Conservation (phyloP, 2,329 filamentous ascomycete genomes). For the Colletotrichum limetticola region DNA sequence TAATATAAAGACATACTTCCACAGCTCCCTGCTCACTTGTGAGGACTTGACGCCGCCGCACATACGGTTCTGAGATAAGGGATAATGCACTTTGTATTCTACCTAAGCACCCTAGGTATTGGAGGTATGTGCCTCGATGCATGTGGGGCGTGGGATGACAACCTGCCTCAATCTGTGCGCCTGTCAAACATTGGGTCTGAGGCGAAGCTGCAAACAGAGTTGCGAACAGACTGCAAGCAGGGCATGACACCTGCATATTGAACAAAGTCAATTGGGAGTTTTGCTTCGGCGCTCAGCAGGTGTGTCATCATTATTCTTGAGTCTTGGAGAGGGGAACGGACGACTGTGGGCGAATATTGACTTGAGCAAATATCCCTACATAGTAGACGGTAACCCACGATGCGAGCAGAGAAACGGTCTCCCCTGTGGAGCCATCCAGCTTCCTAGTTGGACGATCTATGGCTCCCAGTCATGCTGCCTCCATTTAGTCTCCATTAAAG, state of each 20-base stretch:
- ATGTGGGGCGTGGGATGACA: neutral
- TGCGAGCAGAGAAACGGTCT: neutral
- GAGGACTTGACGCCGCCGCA: conserved; percentile 19
- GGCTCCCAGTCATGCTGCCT: neutral
- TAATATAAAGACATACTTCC: too few relatives aligned
- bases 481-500: conserved; percentile 3
- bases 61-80: neutral
- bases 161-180: neutral
- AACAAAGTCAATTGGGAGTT: conserved; percentile 1
- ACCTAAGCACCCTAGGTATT: neutral
- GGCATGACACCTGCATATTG: neutral
- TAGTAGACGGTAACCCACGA: neutral
- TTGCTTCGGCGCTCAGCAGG: neutral
- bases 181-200: neutral
- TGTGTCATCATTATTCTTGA: neutral
- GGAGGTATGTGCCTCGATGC: neutral
- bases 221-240: neutral
- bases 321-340: neutral
- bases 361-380: neutral
- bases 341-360: neutral
- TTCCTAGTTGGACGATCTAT: conserved; percentile 1
- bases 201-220: too few relatives aligned
- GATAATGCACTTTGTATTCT: neutral
- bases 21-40: too few relatives aligned
- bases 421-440: neutral